phyloP scores from a whole-genome alignment of 306 rosid genomes.

The Cyamopsis tetragonoloba region DNA sequence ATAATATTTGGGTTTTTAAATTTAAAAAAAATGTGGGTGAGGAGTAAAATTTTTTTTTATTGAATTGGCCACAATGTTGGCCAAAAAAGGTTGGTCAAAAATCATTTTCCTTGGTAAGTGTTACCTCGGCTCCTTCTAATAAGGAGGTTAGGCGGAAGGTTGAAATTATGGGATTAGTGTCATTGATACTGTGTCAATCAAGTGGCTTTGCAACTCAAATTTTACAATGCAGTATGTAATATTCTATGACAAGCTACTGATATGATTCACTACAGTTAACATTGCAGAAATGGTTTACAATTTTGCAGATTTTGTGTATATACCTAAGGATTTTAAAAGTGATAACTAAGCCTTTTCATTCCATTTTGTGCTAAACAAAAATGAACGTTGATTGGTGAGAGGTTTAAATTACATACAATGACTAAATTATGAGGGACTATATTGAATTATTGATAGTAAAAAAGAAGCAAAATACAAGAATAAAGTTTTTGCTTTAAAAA shows the following conservation, averaged over 20 bases:
- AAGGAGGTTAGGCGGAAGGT: background rate
- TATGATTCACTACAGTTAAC: too few species aligned
- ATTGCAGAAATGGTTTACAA: background rate
- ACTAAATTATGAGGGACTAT: background rate
- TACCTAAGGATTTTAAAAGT: background rate
- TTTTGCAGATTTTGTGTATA: background rate
- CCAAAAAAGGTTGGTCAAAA: too few species aligned
- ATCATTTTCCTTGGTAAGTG: background rate
- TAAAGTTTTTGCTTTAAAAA: too few species aligned
- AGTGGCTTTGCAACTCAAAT: background rate
- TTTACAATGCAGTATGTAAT: background rate
- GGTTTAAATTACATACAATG: background rate
- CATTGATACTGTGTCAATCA: background rate
- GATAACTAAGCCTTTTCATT: background rate
- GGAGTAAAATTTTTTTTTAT: too few species aligned
- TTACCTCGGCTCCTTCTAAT: background rate
- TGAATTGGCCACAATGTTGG: too few species aligned
- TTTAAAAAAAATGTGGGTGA: too few species aligned
- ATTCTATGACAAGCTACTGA: background rate
- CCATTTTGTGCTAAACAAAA: background rate
- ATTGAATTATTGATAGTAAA: background rate
- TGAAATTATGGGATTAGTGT: slow-evolving; percentile 5
- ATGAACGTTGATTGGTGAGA: background rate
- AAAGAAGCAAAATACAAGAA: too few species aligned
- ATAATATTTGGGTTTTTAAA: too few species aligned